Conservation (phyloP, 495 filamentous ascomycete species). For the Xylaria curta region DNA sequence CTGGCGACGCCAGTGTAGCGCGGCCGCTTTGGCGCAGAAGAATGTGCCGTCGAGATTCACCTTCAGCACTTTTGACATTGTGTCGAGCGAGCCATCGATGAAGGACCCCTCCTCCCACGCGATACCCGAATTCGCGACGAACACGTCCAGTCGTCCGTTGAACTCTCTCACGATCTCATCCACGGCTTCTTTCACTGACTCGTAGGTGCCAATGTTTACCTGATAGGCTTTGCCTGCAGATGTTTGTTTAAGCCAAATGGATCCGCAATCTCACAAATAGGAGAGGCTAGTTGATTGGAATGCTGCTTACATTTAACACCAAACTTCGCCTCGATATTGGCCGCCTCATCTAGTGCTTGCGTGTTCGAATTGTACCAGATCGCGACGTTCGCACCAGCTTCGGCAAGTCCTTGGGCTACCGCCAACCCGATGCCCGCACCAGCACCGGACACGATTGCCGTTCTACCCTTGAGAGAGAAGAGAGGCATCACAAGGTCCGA, state of each 20-base stretch:
- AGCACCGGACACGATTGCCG: constrained; percentile 83
- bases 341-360: constrained; percentile 71
- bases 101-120: constrained; percentile 73
- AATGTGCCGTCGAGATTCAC: constrained; percentile 84
- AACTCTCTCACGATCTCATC: constrained; percentile 70
- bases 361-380: constrained; percentile 86
- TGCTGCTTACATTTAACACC: constrained; percentile 74
- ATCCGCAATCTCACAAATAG: not conserved
- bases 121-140: constrained; percentile 82
- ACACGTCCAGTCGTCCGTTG: constrained; percentile 76
- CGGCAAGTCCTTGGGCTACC: constrained; percentile 76
- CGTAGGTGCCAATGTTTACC: constrained; percentile 66
- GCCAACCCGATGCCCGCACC: constrained; percentile 81
- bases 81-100: constrained; percentile 67
- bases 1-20: constrained; percentile 64
- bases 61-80: constrained; percentile 71
- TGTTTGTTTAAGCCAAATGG: constrained; percentile 11
- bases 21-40: constrained; percentile 81
- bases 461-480: constrained; percentile 83
- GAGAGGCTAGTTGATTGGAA: not conserved
- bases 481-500: constrained; percentile 72
- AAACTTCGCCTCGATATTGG: constrained; percentile 73
- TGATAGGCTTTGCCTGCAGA: constrained; percentile 75
- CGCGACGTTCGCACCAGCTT: constrained; percentile 86
- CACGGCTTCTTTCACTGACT: constrained; percentile 63